Evolutionary conservation across 306 rosid genomes (phyloP), one percentile per base, ranked within the genome.

Genomic region (Malus sieversii): DNA sequence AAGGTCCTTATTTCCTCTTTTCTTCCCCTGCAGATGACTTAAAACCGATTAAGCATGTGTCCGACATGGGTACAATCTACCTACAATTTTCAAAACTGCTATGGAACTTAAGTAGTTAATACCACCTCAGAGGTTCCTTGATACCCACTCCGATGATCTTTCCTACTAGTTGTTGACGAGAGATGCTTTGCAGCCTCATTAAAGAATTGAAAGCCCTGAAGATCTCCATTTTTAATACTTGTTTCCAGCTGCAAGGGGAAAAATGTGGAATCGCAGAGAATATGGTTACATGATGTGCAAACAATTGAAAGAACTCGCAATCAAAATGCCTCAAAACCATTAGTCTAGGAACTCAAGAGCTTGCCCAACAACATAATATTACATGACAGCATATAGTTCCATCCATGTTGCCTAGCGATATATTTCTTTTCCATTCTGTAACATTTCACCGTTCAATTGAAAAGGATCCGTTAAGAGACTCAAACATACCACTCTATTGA

Each of bases 161-260:
- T 80, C 79, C 79, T 79, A 75, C 38, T 55, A n/a, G 70, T 18
- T 32, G 52, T 22, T 32, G 88, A 77, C 52, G 90, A 84, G 42
- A 72, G 45, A 68, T 77, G 68, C 81, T 85, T 82, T 27, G 82
- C 65, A 58, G 86, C 74, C 59, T 77, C 85, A 19, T 88, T 82
- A 73, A 92, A 92, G 72, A 90, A 76, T 71, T 75, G 90, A 81
- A 95, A 85, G 35, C 89, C 87, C 80, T 90, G 85, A 65, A 95
- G 74, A 84, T 95, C 99, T 74, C 99, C 99, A 81, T 90, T 92
- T 77, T 79, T 89, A 51, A 95, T 85, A 81, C 97, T 92, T 46
- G 87, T 89, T 84, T 92, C 99, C 57, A 92, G 78, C 99, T 95
- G 85, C 82, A 79, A 42, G 55, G 30, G 20, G 22, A 32, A 73